These are phyloP conservation scores for Lolium perenne DNA, from an alignment of 176 grass and related monocot species.

Conservation along the genomic window DNA sequence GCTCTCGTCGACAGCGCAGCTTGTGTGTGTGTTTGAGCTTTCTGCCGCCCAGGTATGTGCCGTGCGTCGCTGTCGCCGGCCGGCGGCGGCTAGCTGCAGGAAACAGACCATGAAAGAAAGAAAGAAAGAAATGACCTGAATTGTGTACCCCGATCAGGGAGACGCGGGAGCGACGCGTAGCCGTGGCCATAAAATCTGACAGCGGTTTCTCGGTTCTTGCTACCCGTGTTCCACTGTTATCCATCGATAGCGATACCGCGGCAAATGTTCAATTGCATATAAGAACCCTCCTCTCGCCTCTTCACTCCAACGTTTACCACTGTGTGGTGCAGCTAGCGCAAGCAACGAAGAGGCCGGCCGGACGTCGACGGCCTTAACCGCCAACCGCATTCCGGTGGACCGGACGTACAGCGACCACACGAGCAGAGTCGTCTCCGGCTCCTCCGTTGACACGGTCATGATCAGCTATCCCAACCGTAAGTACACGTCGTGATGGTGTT, in stretches of 20 bases:
- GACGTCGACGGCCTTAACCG: neutral
- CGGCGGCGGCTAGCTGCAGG: too few species aligned
- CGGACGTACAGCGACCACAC: neutral
- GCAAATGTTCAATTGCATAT: neutral
- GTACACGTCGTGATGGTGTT: neutral
- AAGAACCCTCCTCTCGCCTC: neutral
- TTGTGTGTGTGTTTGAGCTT: too few species aligned
- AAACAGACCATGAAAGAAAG: too few species aligned
- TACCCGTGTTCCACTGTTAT: neutral
- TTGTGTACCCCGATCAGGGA: too few species aligned
- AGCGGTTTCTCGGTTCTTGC: too few species aligned
- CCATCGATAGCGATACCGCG: neutral
- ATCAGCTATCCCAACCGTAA: neutral
- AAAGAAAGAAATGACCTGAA: too few species aligned
- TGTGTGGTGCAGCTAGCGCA: neutral
- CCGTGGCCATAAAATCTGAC: too few species aligned
- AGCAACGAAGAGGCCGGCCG: conserved; percentile 34
- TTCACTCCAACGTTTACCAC: neutral
- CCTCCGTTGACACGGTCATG: neutral
- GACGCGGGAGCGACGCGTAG: too few species aligned
- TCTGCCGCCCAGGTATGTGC: too few species aligned
- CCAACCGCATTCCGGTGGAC: conserved; percentile 31
- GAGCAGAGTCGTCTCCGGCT: neutral
- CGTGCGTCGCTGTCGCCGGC: too few species aligned
- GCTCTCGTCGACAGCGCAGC: too few species aligned